A percentile compares a stretch with the other conserved stretches of the same genome.
Evolutionary conservation across 1,284 basidiomycete genomes (phyloP).

Genomic region (Cutaneotrichosporon sp.): DNA sequence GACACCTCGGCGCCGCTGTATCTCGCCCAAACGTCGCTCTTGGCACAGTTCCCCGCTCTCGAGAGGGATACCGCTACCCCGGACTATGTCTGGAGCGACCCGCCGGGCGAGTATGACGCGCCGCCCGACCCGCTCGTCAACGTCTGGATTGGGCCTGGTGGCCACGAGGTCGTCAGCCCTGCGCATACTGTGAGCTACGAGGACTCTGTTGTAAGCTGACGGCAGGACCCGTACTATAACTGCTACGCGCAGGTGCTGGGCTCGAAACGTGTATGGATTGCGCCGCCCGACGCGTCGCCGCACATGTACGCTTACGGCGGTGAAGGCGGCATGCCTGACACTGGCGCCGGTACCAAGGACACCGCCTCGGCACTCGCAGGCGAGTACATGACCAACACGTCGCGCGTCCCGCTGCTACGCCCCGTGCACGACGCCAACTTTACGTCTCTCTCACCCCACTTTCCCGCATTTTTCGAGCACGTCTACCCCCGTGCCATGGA

Average conservation of each 20-base stretch:
- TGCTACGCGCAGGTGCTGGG: slow-evolving; percentile 87
- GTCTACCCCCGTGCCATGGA: slow-evolving; percentile 63
- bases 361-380: slow-evolving; percentile 7
- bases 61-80: slow-evolving; percentile 70
- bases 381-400: slow-evolving; percentile 50
- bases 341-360: not conserved
- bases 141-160: slow-evolving; percentile 77
- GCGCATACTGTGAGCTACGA: slow-evolving; percentile 73
- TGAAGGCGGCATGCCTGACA: not conserved
- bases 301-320: slow-evolving; percentile 55
- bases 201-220: slow-evolving; percentile 6
- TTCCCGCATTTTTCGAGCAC: slow-evolving; percentile 54
- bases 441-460: slow-evolving; percentile 12
- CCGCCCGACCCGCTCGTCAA: slow-evolving; percentile 65
- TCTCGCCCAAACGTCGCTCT: slow-evolving; percentile 83
- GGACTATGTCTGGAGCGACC: slow-evolving; percentile 71
- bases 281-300: slow-evolving; percentile 58
- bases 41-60: slow-evolving; percentile 76
- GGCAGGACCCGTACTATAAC: slow-evolving; percentile 87
- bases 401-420: slow-evolving; percentile 43
- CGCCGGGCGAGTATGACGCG: slow-evolving; percentile 56
- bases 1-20: slow-evolving; percentile 59
- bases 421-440: not conserved
- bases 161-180: slow-evolving; percentile 60
- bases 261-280: slow-evolving; percentile 85